A percentile compares a stretch with the other conserved stretches of the same genome.
Evolutionary conservation across 208 protist species (phyloP).

Genomic region (Tritrichomonas musculus): DNA sequence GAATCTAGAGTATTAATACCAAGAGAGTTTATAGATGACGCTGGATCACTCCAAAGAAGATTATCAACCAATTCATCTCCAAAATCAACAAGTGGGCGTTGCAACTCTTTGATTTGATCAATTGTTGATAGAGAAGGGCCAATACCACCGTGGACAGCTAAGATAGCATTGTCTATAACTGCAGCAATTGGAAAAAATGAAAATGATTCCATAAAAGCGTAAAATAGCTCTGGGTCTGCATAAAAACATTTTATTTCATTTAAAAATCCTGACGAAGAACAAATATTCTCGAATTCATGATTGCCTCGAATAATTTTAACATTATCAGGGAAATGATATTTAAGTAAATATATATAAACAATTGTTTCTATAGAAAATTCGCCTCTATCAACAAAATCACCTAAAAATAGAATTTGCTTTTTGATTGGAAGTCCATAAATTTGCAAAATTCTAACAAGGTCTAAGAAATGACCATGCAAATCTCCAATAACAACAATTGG

Average conservation of each 20-base stretch:
- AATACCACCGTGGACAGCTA: conserved; percentile 77
- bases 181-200: conserved; percentile 81
- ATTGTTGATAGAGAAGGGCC: conserved; percentile 41
- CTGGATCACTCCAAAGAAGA: conserved; percentile 96
- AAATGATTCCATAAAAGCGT: background rate
- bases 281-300: background rate
- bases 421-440: background rate
- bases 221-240: background rate
- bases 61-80: conserved; percentile 95
- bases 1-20: too few relatives aligned
- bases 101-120: conserved; percentile 84
- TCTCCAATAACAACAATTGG: background rate
- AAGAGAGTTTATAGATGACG: conserved; percentile 42
- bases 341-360: background rate
- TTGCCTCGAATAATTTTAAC: conserved; percentile 1
- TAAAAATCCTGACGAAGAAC: background rate
- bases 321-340: background rate
- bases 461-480: background rate
- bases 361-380: conserved; percentile 11
- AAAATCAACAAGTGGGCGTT: conserved; percentile 90
- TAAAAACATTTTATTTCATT: background rate
- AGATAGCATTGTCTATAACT: conserved; percentile 97
- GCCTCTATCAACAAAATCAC: background rate
- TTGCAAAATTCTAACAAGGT: background rate
- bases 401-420: background rate